These are phyloP conservation scores for Suhomyces kilbournensis DNA, from an alignment of 805 yeast genomes.

Conservation along the genomic window DNA sequence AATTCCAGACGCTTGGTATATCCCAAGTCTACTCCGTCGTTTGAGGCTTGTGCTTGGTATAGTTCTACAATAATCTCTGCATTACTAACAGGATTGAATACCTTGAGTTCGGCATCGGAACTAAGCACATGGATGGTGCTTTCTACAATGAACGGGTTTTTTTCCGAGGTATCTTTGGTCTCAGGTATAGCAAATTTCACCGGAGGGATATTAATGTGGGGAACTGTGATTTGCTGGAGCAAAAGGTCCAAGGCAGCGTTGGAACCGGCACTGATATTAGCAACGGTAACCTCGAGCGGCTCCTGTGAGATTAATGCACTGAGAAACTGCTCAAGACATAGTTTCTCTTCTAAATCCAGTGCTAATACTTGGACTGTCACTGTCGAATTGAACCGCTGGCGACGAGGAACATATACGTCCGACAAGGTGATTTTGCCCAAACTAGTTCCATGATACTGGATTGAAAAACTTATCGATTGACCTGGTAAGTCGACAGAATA, in stretches of 20 bases:
- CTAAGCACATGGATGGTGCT: conserved; percentile 54
- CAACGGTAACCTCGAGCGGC: conserved; percentile 25
- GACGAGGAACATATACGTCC: conserved; percentile 18
- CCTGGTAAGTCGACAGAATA: conserved; percentile 20
- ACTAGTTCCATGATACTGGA: conserved; percentile 29
- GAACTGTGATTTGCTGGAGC: conserved; percentile 17
- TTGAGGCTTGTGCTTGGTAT: conserved; percentile 46
- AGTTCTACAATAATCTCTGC: conserved; percentile 42
- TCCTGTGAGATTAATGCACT: conserved; percentile 41
- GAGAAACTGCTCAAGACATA: conserved; percentile 29
- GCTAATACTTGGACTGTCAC: conserved; percentile 9
- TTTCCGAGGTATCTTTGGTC: neutral
- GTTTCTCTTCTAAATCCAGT: conserved; percentile 11
- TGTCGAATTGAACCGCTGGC: conserved; percentile 16
- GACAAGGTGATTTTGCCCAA: conserved; percentile 26
- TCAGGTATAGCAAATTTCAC: conserved; percentile 17
- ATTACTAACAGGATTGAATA: conserved; percentile 54
- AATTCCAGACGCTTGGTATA: conserved; percentile 38
- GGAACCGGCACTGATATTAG: conserved; percentile 21
- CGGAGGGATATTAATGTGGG: conserved; percentile 21
- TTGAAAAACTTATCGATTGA: conserved; percentile 21
- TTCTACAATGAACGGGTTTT: conserved; percentile 43
- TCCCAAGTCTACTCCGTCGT: conserved; percentile 47
- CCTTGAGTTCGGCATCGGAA: conserved; percentile 51
- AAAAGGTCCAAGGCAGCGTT: conserved; percentile 11